phyloP scores from a whole-genome alignment of 305 asterid genomes.

The Fraxinus sp. region DNA sequence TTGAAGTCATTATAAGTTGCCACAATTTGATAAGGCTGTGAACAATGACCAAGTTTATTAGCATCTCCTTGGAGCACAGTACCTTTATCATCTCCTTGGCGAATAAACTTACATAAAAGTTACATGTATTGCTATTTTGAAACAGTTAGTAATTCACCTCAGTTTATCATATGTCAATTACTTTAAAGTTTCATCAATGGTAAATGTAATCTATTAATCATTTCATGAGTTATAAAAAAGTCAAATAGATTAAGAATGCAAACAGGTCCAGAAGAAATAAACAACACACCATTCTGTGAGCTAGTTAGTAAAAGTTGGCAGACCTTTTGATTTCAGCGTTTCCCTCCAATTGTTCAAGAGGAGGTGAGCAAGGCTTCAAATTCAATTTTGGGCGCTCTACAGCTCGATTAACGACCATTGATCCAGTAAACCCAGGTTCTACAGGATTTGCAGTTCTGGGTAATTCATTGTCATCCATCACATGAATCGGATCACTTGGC shows the following conservation, averaged over 20 bases:
- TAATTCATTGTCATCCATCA: conserved; percentile 35
- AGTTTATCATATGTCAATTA: background rate
- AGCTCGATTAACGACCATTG: conserved; percentile 27
- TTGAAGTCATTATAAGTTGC: background rate
- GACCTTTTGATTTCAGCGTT: conserved; percentile 61
- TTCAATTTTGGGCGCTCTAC: conserved; percentile 69
- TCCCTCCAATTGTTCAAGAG: conserved; percentile 51
- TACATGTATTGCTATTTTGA: background rate
- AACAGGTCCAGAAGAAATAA: background rate
- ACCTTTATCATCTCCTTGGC: background rate
- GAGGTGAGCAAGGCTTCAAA: conserved; percentile 70
- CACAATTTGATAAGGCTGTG: background rate
- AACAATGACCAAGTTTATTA: background rate
- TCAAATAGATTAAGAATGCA: background rate
- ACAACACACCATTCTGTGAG: background rate
- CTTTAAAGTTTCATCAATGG: background rate
- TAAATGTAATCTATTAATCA: background rate
- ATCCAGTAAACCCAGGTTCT: conserved; percentile 39
- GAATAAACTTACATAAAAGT: background rate
- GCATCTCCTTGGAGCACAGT: background rate
- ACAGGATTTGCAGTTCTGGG: conserved; percentile 37
- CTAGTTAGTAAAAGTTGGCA: background rate
- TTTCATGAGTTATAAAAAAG: background rate
- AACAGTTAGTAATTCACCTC: background rate
- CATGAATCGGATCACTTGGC: conserved; percentile 36